A percentile compares a stretch with the other conserved stretches of the same genome.
Conservation (phyloP, 805 yeast genomes). For the Zygosaccharomyces pseudorouxii region DNA sequence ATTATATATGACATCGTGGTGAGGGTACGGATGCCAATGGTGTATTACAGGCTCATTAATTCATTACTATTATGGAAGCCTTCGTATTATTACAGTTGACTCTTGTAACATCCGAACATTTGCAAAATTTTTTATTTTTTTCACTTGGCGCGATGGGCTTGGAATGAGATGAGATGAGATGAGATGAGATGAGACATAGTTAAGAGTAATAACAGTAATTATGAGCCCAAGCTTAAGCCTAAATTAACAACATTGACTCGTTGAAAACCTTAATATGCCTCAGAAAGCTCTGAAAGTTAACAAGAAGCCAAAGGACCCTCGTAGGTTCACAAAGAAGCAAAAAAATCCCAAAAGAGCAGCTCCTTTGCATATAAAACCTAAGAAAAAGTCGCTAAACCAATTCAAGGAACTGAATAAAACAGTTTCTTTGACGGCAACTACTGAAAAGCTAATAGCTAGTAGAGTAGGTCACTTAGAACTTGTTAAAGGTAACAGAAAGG, state of each 20-base stretch:
- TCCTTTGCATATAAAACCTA: conserved; percentile 66
- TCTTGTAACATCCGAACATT: conserved; percentile 5
- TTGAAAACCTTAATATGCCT: conserved; percentile 45
- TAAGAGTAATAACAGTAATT: not conserved
- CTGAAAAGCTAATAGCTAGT: conserved; percentile 82
- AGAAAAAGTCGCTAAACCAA: conserved; percentile 49
- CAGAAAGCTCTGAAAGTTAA: conserved; percentile 65
- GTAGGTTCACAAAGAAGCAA: conserved; percentile 54
- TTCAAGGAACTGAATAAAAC: conserved; percentile 54
- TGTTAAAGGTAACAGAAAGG: conserved; percentile 84
- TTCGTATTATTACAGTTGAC: conserved; percentile 5
- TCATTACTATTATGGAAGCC: not conserved
- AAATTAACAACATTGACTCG: not conserved
- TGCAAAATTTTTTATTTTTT: conserved; percentile 2
- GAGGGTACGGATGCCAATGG: not conserved
- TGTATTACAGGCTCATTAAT: not conserved
- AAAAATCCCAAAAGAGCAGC: conserved; percentile 65
- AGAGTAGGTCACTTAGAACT: conserved; percentile 93
- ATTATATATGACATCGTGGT: not conserved
- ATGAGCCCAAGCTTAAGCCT: not conserved
- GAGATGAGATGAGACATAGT: not conserved
- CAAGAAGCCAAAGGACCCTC: conserved; percentile 38
- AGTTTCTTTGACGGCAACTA: conserved; percentile 47
- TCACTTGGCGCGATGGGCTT: not conserved
- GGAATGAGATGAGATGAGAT: conserved; percentile 3